Percentiles rank a stretch among this genome's conserved stretches.
These are phyloP conservation scores for Xerocomus spinulosus DNA, from an alignment of 768 basidiomycete genomes.

Conservation along the genomic window DNA sequence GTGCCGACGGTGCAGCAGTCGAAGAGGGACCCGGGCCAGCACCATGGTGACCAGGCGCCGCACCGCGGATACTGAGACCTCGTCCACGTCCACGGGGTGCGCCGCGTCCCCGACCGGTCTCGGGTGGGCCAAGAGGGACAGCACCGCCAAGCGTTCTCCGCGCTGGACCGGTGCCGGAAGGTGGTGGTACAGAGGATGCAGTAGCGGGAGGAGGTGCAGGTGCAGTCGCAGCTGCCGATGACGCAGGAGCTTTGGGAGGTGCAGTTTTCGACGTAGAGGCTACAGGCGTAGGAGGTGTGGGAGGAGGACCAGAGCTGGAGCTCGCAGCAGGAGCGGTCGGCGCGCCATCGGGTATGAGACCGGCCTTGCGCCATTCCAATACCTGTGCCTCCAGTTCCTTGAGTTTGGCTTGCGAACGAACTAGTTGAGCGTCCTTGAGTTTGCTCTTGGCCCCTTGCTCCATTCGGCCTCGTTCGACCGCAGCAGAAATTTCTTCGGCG, in stretches of 20 bases:
- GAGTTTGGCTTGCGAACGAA: constrained; percentile 52
- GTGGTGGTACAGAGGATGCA: constrained; percentile 8
- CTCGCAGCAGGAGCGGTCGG: constrained; percentile 3
- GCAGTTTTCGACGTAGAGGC: constrained; percentile 22
- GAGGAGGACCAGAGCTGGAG: constrained; percentile 12
- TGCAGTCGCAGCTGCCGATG: constrained; percentile 3
- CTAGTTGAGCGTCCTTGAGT: constrained; percentile 68
- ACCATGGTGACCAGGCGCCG: constrained; percentile 17
- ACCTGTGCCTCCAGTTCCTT: constrained; percentile 69
- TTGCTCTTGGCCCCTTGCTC: constrained; percentile 59
- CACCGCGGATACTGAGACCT: constrained; percentile 30
- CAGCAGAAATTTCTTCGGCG: constrained; percentile 54
- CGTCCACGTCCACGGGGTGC: constrained; percentile 29
- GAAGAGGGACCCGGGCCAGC: constrained; percentile 25
- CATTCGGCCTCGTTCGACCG: constrained; percentile 64
- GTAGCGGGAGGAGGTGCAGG: constrained; percentile 5
- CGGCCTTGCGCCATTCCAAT: constrained; percentile 49
- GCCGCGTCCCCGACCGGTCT: constrained; percentile 34
- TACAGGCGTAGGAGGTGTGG: constrained; percentile 27
- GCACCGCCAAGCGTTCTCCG: constrained; percentile 30
- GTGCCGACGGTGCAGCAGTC: constrained; percentile 21
- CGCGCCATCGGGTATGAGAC: constrained; percentile 39
- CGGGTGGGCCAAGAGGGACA: constrained; percentile 23
- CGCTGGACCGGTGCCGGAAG: constrained; percentile 27
- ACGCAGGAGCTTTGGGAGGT: constrained; percentile 7